phyloP scores from a whole-genome alignment of 768 basidiomycete species.

The Suillus bovinus region DNA sequence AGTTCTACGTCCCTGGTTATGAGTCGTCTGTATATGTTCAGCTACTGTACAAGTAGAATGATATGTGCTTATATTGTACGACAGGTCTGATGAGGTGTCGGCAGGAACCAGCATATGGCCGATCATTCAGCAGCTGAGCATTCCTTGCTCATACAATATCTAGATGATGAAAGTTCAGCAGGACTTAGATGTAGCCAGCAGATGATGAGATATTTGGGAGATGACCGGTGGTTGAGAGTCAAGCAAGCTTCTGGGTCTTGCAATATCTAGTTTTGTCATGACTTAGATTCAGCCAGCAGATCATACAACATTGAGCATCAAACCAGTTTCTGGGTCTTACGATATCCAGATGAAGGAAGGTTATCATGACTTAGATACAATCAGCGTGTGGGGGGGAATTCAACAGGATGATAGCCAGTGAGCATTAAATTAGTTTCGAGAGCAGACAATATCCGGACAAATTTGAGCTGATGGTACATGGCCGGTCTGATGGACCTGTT shows the following conservation, averaged over 20 bases:
- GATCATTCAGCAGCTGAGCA: background rate
- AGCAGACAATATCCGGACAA: background rate
- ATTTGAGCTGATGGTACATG: background rate
- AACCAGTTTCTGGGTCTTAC: too few species aligned
- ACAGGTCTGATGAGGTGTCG: background rate
- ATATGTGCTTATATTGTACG: background rate
- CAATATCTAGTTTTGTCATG: background rate
- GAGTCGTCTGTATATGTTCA: too few species aligned
- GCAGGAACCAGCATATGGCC: background rate
- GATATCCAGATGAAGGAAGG: too few species aligned
- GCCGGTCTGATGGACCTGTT: background rate
- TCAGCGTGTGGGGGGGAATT: background rate
- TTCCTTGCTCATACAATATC: too few species aligned
- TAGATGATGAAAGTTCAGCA: too few species aligned
- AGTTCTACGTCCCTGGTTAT: too few species aligned
- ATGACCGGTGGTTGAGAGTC: too few species aligned
- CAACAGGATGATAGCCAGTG: background rate
- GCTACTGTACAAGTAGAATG: background rate
- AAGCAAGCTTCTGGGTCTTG: background rate
- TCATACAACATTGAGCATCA: too few species aligned
- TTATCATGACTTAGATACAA: too few species aligned
- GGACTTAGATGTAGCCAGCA: too few species aligned
- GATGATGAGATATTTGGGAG: too few species aligned
- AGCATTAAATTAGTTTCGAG: background rate
- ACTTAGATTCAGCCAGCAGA: too few species aligned